phyloP scores from a whole-genome alignment of 805 yeast genomes.

The Schwanniomyces pseudopolymorphus region DNA sequence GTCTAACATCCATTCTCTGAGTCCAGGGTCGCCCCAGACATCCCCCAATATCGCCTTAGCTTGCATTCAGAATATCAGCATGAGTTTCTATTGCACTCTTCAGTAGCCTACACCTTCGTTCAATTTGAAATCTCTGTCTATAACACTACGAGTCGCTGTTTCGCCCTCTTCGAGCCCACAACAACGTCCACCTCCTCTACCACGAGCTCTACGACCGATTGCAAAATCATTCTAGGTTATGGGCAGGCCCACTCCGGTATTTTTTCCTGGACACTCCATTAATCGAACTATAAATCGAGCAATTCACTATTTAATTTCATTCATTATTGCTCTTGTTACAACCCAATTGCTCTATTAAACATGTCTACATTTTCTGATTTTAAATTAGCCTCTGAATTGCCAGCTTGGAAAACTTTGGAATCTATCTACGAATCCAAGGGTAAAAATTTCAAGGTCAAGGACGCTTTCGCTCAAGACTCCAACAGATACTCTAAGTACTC shows the following conservation, averaged over 20 bases:
- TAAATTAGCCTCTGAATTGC: conserved; percentile 66
- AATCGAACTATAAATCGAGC: not conserved
- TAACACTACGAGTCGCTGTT: too few relatives aligned
- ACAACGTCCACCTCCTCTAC: not conserved
- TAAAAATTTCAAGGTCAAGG: conserved; percentile 67
- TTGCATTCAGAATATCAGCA: too few relatives aligned
- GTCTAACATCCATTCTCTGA: too few relatives aligned
- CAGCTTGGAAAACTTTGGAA: conserved; percentile 84
- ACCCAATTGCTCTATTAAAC: not conserved
- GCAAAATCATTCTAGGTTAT: not conserved
- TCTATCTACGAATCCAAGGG: conserved; percentile 68
- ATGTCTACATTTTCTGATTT: conserved; percentile 26
- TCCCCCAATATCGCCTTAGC: too few relatives aligned
- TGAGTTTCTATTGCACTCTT: too few relatives aligned
- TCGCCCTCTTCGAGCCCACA: too few relatives aligned
- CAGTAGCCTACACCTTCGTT: too few relatives aligned
- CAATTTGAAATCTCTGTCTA: too few relatives aligned
- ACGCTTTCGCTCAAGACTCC: conserved; percentile 74
- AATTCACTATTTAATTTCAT: not conserved
- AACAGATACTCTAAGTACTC: conserved; percentile 75
- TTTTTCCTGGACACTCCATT: not conserved
- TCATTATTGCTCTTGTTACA: not conserved
- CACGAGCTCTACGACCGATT: not conserved
- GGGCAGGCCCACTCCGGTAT: not conserved
- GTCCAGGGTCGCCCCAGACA: too few relatives aligned